These are phyloP conservation scores for Metarhizium humberi DNA, from an alignment of 2,329 filamentous ascomycete species.

Conservation along the genomic window DNA sequence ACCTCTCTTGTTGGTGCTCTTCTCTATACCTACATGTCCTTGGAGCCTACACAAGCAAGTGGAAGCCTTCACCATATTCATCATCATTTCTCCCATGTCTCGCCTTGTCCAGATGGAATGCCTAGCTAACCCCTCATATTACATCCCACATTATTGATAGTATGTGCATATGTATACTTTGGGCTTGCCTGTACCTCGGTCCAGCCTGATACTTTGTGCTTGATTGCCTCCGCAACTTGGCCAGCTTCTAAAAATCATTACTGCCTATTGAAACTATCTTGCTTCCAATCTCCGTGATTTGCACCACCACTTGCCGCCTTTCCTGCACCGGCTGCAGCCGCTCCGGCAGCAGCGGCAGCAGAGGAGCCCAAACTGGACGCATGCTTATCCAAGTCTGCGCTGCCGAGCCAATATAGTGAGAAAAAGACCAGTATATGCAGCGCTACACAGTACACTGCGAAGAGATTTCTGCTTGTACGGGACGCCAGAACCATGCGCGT, in stretches of 20 bases:
- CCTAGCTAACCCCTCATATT: not conserved
- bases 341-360: slow-evolving; percentile 29
- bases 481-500: slow-evolving; percentile 88
- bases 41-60: not conserved
- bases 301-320: slow-evolving; percentile 24
- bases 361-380: slow-evolving; percentile 45
- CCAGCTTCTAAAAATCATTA: slow-evolving; percentile 8
- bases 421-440: slow-evolving; percentile 82
- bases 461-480: slow-evolving; percentile 82
- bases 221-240: not conserved
- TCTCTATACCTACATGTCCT: not conserved
- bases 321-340: slow-evolving; percentile 33
- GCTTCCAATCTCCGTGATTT: slow-evolving; percentile 50
- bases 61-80: not conserved
- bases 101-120: not conserved
- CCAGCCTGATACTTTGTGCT: not conserved
- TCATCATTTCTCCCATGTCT: not conserved
- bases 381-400: slow-evolving; percentile 54
- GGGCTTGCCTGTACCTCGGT: not conserved
- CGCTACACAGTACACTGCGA: slow-evolving; percentile 82
- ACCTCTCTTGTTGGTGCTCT: not conserved
- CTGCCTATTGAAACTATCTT: slow-evolving; percentile 46
- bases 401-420: slow-evolving; percentile 77
- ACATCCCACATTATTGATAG: not conserved
- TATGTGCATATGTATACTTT: not conserved